Evolutionary conservation across 2,329 filamentous ascomycete species (phyloP).

Genomic region (Colletotrichum plurivorum): DNA sequence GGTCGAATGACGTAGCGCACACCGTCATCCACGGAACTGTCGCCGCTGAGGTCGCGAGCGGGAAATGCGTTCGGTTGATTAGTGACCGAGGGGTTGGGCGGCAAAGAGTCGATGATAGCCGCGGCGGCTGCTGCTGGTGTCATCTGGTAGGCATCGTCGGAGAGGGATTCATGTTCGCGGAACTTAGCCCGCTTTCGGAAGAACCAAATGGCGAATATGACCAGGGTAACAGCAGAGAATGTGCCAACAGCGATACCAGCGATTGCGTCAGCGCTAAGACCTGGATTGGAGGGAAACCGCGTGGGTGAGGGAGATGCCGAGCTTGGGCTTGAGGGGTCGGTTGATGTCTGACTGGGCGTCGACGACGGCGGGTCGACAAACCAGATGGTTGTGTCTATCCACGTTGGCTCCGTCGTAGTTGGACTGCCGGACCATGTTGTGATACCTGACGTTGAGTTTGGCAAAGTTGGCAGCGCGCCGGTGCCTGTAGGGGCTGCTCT

Average conservation of each 20-base stretch:
- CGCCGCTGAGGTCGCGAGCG: slow-evolving; percentile 17
- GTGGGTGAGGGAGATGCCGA: slow-evolving; percentile 16
- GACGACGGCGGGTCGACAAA: neutral
- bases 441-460: neutral
- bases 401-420: neutral
- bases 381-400: neutral
- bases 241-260: slow-evolving; percentile 47
- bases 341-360: slow-evolving; percentile 14
- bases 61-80: slow-evolving; percentile 9
- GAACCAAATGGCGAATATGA: slow-evolving; percentile 42
- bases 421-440: neutral
- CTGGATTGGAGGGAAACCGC: slow-evolving; percentile 10
- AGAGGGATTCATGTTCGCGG: slow-evolving; percentile 33
- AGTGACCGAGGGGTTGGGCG: neutral
- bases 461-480: neutral
- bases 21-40: slow-evolving; percentile 42
- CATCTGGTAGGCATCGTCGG: slow-evolving; percentile 38
- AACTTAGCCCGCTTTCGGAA: slow-evolving; percentile 41
- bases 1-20: slow-evolving; percentile 51
- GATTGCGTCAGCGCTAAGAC: slow-evolving; percentile 46
- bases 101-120: slow-evolving; percentile 2
- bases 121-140: slow-evolving; percentile 22
- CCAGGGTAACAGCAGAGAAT: slow-evolving; percentile 44
- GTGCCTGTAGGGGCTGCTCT: neutral
- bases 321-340: slow-evolving; percentile 4